Conservation (phyloP, 352 stramenopile species). For the Globisporangium carolinianum region DNA sequence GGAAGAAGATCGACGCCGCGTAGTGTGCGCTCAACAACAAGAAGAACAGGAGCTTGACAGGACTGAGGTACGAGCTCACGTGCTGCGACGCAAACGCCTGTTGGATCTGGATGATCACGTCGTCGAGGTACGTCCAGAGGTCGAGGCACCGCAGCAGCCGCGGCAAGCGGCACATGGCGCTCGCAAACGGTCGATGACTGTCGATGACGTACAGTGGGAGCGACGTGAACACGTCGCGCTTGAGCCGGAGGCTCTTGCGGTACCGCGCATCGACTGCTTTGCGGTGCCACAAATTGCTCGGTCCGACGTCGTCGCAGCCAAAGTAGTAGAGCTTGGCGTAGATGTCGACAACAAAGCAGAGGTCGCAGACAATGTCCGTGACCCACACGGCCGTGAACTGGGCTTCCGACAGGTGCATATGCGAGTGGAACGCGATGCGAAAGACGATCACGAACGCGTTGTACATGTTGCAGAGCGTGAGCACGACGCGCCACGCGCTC, state of each 20-base stretch:
- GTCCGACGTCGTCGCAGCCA: conserved; percentile 25
- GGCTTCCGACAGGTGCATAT: conserved; percentile 25
- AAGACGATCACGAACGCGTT: conserved; percentile 63
- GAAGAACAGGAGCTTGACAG: conserved; percentile 65
- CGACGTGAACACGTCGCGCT: conserved; percentile 44
- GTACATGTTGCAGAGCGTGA: conserved; percentile 63
- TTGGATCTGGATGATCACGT: conserved; percentile 64
- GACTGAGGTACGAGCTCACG: conserved; percentile 61
- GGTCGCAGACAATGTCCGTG: conserved; percentile 47
- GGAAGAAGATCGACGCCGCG: conserved; percentile 61
- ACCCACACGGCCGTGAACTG: conserved; percentile 20
- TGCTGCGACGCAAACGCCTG: conserved; percentile 59
- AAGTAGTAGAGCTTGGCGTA: conserved; percentile 71
- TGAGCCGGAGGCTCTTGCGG: conserved; percentile 31
- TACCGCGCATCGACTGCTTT: conserved; percentile 28
- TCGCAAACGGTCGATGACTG: conserved; percentile 8
- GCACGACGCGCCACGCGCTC: conserved; percentile 34
- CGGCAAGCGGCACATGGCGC: conserved; percentile 42
- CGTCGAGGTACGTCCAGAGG: conserved; percentile 49
- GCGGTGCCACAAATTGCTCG: conserved; percentile 41
- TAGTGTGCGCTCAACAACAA: conserved; percentile 57
- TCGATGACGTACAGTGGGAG: conserved; percentile 50
- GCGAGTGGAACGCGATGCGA: conserved; percentile 54
- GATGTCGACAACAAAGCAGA: conserved; percentile 47
- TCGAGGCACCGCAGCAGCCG: conserved; percentile 45